phyloP scores from a whole-genome alignment of 2,329 filamentous ascomycete genomes.

The Hirsutella minnesotensis region DNA sequence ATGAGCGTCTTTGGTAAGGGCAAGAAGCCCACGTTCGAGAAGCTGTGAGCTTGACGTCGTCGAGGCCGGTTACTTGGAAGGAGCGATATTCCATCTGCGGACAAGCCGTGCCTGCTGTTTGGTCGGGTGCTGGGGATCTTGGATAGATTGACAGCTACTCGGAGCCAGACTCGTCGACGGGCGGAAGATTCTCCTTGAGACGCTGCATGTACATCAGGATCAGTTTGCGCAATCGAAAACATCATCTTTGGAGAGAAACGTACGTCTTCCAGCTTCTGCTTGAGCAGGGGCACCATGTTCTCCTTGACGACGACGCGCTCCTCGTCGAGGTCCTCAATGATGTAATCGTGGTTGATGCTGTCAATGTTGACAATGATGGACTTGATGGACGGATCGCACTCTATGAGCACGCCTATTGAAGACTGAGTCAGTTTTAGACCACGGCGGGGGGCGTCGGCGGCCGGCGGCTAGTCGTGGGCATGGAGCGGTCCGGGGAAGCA shows the following conservation, averaged over 20 bases:
- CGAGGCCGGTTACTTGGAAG: no score
- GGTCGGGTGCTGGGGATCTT: no score
- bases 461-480: no score
- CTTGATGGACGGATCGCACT: conserved; percentile 80
- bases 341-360: conserved; percentile 55
- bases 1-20: conserved; percentile 52
- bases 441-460: no score
- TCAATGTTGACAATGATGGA: conserved; percentile 74
- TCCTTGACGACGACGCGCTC: conserved; percentile 65
- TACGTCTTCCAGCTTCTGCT: conserved; percentile 57
- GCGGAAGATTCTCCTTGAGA: conserved; percentile 39
- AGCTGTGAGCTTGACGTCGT: conserved; percentile 48
- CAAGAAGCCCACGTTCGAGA: conserved; percentile 77
- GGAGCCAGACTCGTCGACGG: conserved; percentile 39
- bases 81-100: no score
- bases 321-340: conserved; percentile 72
- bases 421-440: background rate
- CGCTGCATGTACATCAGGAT: conserved; percentile 19
- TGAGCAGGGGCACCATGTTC: conserved; percentile 56
- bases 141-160: conserved; percentile 18
- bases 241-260: conserved; percentile 11
- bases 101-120: no score
- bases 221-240: background rate
- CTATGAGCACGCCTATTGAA: conserved; percentile 54
- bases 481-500: no score